Base-by-base conservation (phyloP, 805 yeast genomes). In the Yarrowia sp. region DNA sequence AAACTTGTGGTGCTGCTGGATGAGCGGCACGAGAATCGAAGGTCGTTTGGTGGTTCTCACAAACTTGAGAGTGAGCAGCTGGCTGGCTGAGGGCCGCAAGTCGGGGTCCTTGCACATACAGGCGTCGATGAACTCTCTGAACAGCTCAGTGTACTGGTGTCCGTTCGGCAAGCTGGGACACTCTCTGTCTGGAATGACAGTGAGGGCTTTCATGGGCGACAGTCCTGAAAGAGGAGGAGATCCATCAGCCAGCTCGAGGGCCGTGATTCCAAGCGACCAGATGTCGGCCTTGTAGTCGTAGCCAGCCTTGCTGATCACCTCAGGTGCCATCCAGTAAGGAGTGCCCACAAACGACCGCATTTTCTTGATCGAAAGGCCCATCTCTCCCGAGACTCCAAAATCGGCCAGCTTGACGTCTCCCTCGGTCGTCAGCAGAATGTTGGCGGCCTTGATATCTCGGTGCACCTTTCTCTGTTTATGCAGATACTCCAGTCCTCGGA, bases 251-350 rank as follows among this genome's bases (percentile, higher is more conserved):
- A 95, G 80, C 78, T 95, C 99, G 73, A 91, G 89, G 0, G 91
- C 86, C 0, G 98, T 93, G 63, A 95, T 94, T 0, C 98, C 99
- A 19, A 92, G 80, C 0, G 97, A 92, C 99, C 99, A 95, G 66
- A 95, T 90, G 75, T 95, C 99, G 1, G 92, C 97, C 73, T 89
- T 91, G 70, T 88, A 90, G 74, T 90, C 84, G 76, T 95, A 92
- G 0, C 95, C 96, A 1, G 91, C 87, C 74, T 93, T 98, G 20
- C 43, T 19, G 64, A 95, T 94, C n/a, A 94, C 90, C 76, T 95
- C 99, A 0, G 99, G 99, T 0, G 99, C 98, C 98, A 94, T 93
- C 98, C 98, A 93, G 77, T 86, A 91, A 13, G 98, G 97, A 0
- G 98, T 92, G 0, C 98, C 98, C 65, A 92, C 97, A 81, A 92